Percentiles rank a stretch among this genome's conserved stretches.
Conservation (phyloP, 805 yeast species). For the Ogataea trehalophila region DNA sequence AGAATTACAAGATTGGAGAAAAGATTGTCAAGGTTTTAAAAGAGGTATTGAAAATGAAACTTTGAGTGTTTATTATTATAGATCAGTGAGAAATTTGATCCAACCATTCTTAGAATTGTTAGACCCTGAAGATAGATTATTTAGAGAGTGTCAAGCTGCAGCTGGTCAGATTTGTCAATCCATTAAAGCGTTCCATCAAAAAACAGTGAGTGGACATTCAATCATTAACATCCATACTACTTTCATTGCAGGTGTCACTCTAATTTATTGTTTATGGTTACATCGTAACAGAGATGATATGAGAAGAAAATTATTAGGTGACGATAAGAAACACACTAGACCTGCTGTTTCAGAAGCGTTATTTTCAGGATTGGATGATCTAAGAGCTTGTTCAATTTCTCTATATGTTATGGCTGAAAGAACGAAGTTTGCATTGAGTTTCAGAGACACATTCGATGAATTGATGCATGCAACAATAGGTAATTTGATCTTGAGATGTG, state of each 20-base stretch:
- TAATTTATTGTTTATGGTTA: conserved; percentile 62
- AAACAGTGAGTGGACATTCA: conserved; percentile 57
- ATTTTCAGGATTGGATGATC: conserved; percentile 54
- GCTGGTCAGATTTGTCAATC: conserved; percentile 67
- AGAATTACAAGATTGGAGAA: conserved; percentile 54
- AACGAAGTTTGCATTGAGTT: conserved; percentile 54
- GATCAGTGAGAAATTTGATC: conserved; percentile 53
- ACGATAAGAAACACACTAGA: conserved; percentile 54
- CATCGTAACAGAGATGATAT: conserved; percentile 57
- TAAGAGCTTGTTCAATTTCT: conserved; percentile 61
- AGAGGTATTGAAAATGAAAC: conserved; percentile 56
- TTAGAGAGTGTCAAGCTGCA: conserved; percentile 65
- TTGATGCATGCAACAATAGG: conserved; percentile 61
- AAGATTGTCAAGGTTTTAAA: conserved; percentile 43
- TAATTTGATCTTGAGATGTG: conserved; percentile 57
- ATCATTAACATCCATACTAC: conserved; percentile 64
- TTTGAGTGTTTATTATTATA: conserved; percentile 51
- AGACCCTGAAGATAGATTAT: conserved; percentile 55
- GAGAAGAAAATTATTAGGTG: conserved; percentile 50
- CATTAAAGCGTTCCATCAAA: conserved; percentile 58
- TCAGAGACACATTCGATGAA: conserved; percentile 65
- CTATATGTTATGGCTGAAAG: conserved; percentile 64
- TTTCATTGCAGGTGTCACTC: conserved; percentile 64
- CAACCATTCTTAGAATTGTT: conserved; percentile 61
- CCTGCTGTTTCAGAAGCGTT: conserved; percentile 51